Evolutionary conservation across 2,329 filamentous ascomycete species (phyloP).

Genomic region (Claviceps capensis): DNA sequence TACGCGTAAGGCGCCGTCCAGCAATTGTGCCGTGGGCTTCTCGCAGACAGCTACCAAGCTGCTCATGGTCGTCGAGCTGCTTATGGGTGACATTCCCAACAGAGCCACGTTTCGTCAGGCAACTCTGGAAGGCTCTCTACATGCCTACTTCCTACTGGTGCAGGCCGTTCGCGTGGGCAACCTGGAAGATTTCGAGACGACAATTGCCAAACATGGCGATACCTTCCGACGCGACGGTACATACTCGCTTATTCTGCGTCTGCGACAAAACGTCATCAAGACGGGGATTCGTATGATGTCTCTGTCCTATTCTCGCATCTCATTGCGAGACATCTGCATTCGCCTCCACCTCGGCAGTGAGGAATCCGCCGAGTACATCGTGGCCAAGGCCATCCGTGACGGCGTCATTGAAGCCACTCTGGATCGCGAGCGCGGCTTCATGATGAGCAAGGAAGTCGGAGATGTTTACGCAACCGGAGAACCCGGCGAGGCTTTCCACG

Average conservation of each 20-base stretch:
- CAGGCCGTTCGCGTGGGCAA: conserved; percentile 95
- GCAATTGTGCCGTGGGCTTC: conserved; percentile 79
- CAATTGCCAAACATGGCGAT: conserved; percentile 66
- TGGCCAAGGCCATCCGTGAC: conserved; percentile 94
- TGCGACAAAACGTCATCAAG: conserved; percentile 98
- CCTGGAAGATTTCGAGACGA: conserved; percentile 80
- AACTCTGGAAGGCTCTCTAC: conserved; percentile 71
- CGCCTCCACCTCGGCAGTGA: conserved; percentile 86
- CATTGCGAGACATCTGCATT: conserved; percentile 91
- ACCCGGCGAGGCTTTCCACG: conserved; percentile 93
- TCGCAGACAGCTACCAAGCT: conserved; percentile 94
- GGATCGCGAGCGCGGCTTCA: conserved; percentile 88
- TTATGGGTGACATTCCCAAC: conserved; percentile 98
- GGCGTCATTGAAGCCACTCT: conserved; percentile 92
- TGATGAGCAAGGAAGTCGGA: conserved; percentile 95
- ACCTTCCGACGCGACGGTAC: conserved; percentile 89
- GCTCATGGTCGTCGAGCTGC: conserved; percentile 85
- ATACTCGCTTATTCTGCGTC: conserved; percentile 85
- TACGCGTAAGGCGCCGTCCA: conserved; percentile 87
- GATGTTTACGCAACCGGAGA: conserved; percentile 95
- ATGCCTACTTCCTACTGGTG: conserved; percentile 87
- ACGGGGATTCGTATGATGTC: conserved; percentile 99
- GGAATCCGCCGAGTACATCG: conserved; percentile 97
- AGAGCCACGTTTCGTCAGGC: conserved; percentile 86
- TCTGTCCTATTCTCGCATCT: conserved; percentile 92